Evolutionary conservation across 139 green algal genomes (phyloP), one percentile per base, ranked within the genome.

Genomic region (Astrephomene gubernaculifera): DNA sequence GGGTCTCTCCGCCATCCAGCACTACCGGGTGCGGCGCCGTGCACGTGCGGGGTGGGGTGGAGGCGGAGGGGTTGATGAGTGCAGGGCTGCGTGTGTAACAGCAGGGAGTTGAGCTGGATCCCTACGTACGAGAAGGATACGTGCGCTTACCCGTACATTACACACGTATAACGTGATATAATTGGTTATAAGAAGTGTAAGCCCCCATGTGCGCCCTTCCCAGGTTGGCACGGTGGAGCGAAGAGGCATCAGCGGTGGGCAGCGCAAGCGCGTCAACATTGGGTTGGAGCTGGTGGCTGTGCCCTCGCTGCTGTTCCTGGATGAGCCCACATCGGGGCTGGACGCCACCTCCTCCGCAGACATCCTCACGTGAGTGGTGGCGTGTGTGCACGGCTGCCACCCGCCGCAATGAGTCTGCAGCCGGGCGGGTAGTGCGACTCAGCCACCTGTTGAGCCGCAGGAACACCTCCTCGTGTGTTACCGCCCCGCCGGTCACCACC

Each of bases 201-300:
- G n/a, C n/a, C n/a, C n/a, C n/a, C n/a, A n/a, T n/a, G n/a, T n/a
- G n/a, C n/a, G n/a, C n/a, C n/a, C 65, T 7, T 61, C 10, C 21
- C 63, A 80, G 71, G 87, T 91, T 27, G 88, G 88, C 72, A 88
- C 43, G 0, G 88, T 91, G 72, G 88, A 91, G 84, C 74, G 70
- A 44, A 79, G 88, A 31, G 83, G 84, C 64, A 91, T 91, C 88
- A 89, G 84, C 54, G 95, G 95, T 19, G 95, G 95, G 0, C 93
- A 97, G 92, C 89, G 94, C 73, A 98, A 98, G 89, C 90, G 95
- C 22, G 90, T 96, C 24, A 96, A 94, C 87, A 96, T 98, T 41
- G 95, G 79, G 0, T 54, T 93, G 38, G 94, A 97, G 85, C 91
- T 97, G 76, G 91, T 94, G 29, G 74, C 87, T 31, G 90, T 93